A percentile compares a stretch with the other conserved stretches of the same genome.
These are phyloP conservation scores for Apiospora sp. DNA, from an alignment of 2,329 filamentous ascomycete genomes.

Conservation along the genomic window DNA sequence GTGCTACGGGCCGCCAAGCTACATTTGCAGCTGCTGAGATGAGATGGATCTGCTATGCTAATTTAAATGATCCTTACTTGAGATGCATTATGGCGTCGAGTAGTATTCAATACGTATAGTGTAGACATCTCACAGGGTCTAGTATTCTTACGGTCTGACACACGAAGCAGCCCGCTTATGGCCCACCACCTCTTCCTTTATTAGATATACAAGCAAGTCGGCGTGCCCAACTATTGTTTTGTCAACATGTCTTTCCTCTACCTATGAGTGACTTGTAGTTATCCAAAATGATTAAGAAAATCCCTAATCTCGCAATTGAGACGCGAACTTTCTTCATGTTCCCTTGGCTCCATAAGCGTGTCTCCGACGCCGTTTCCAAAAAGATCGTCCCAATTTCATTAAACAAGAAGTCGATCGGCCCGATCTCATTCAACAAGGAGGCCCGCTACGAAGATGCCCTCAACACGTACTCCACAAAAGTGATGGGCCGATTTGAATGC, in stretches of 20 bases:
- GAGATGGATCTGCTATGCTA: neutral
- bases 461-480: neutral
- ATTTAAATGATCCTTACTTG: neutral
- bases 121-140: conserved; percentile 2
- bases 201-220: conserved; percentile 13
- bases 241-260: neutral
- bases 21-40: neutral
- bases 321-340: conserved; percentile 8
- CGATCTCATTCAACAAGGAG: neutral
- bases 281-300: conserved; percentile 11
- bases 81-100: neutral
- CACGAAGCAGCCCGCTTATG: no score
- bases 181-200: conserved; percentile 1
- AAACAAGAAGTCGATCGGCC: neutral
- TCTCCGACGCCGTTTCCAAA: conserved; percentile 12
- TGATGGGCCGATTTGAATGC: conserved; percentile 12
- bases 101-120: conserved; percentile 3
- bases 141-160: neutral
- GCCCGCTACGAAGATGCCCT: neutral
- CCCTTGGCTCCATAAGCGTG: conserved; percentile 1
- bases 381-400: conserved; percentile 3
- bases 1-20: conserved; percentile 6
- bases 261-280: neutral
- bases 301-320: conserved; percentile 6
- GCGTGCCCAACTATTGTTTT: neutral